Evolutionary conservation across 371 early-diverging fungal species (phyloP).

Genomic region (Apophysomyces elegans): DNA sequence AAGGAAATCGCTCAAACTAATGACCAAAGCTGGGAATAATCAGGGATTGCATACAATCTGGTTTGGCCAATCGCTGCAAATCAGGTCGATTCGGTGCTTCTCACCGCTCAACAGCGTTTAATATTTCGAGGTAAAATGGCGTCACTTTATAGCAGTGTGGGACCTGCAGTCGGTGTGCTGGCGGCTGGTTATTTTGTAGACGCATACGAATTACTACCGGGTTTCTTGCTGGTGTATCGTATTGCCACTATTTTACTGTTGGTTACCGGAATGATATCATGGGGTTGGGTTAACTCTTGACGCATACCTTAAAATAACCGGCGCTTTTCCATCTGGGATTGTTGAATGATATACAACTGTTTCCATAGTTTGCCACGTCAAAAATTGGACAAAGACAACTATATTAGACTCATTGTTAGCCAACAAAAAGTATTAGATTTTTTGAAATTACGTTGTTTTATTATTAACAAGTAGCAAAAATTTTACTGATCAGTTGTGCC

Average conservation of each 20-base stretch:
- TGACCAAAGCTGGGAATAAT: background rate
- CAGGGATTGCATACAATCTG: constrained; percentile 20
- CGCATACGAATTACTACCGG: constrained; percentile 8
- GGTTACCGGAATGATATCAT: constrained; percentile 12
- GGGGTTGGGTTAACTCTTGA: constrained; percentile 15
- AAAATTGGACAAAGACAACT: too few relatives aligned
- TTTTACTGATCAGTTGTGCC: too few relatives aligned
- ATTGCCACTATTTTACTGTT: constrained; percentile 7
- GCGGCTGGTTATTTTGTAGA: constrained; percentile 18
- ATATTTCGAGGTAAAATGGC: constrained; percentile 28
- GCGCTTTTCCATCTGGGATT: too few relatives aligned
- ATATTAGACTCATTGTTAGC: too few relatives aligned
- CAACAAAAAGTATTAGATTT: too few relatives aligned
- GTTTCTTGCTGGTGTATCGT: constrained; percentile 16
- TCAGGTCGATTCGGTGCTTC: constrained; percentile 20
- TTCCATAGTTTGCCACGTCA: too few relatives aligned
- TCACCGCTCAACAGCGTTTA: constrained; percentile 26
- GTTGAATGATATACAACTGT: too few relatives aligned
- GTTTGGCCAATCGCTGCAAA: constrained; percentile 22
- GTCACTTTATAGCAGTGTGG: constrained; percentile 23
- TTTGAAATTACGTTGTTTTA: too few relatives aligned
- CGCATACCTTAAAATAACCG: too few relatives aligned
- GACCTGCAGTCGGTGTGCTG: constrained; percentile 24
- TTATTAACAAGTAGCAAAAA: too few relatives aligned
- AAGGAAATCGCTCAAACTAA: background rate